Evolutionary conservation across 2,329 filamentous ascomycete genomes (phyloP), one percentile per base, ranked within the genome.

Genomic region (Cercospora citrullina): DNA sequence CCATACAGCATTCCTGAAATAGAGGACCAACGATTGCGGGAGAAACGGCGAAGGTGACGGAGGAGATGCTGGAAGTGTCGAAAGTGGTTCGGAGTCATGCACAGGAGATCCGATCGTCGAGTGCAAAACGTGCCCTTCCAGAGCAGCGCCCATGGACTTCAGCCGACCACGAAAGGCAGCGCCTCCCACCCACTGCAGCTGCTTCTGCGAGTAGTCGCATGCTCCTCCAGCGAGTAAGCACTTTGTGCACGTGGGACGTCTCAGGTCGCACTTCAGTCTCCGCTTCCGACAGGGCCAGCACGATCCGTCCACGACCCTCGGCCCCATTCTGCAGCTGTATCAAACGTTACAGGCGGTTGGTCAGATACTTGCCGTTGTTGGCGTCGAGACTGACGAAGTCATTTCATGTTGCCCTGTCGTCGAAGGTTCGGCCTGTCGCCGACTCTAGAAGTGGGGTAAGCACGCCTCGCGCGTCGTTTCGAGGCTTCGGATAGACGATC

Each of bases 241-340:
- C n/a, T 58, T 55, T 16, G 33, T 63, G 60, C 65, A 67, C 7
- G 33, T 21, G 1, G 65, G 65, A 10, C 45, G 48, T 6, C 28
- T 39, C 21, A 64, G 60, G 42, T 63, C 51, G 33, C 65, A 67
- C 31, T 67, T 67, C 31, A 67, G 31, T 16, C 65, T 39, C 16
- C 65, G 60, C 33, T 67, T 67, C 26, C 60, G 60, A 60, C 65
- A 67, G 30, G 48, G 14, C 51, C 60, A 64, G 51, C 65, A 67
- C 18, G 65, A 67, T 39, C 65, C 60, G 30, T 64, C 65, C 14
- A 64, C 63, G 33, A 64, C 55, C 16, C 63, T 51, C 10, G 36
- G 60, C 3, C 60, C 42, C 26, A 30, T 62, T 12, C n/a, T 51
- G 60, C 53, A 30, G 53, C 26, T 30, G 28, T n/a, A 3, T 58